Conservation (phyloP, 768 basidiomycete species). For the button mushroom (Agaricus bisporus) region DNA sequence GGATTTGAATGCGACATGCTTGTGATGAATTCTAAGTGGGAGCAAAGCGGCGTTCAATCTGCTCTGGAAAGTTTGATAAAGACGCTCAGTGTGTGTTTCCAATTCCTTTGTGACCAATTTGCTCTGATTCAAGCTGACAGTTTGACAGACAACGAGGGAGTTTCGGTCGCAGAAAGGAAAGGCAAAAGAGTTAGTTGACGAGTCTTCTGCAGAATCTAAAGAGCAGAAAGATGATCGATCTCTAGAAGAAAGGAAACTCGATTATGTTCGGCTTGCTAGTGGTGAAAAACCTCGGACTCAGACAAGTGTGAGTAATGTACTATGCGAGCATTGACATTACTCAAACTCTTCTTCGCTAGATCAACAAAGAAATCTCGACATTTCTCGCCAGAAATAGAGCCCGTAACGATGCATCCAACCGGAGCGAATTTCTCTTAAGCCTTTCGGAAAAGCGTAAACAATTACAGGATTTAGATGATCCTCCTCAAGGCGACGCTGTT, state of each 20-base stretch:
- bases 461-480: constrained; percentile 24
- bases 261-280: constrained; percentile 47
- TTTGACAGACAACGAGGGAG: constrained; percentile 13
- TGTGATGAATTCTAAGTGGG: constrained; percentile 63
- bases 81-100: constrained; percentile 17
- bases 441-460: constrained; percentile 48
- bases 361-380: constrained; percentile 63
- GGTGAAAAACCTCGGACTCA: constrained; percentile 45
- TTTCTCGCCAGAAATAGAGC: constrained; percentile 69
- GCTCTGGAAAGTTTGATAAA: constrained; percentile 48
- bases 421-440: constrained; percentile 63
- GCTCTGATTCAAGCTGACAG: constrained; percentile 17
- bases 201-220: constrained; percentile 3
- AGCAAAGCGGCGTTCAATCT: constrained; percentile 45
- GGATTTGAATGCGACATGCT: constrained; percentile 71
- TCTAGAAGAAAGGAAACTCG: constrained; percentile 65
- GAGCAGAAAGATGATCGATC: constrained; percentile 13
- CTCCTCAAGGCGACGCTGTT: constrained; percentile 11
- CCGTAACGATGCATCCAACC: constrained; percentile 72
- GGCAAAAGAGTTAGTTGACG: constrained; percentile 5
- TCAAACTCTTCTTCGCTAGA: constrained; percentile 27
- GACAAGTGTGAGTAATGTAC: constrained; percentile 43
- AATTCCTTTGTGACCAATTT: background rate
- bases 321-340: constrained; percentile 11
- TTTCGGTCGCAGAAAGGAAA: constrained; percentile 14